Conservation (phyloP, 495 filamentous ascomycete species). For the Tuber borchii region DNA sequence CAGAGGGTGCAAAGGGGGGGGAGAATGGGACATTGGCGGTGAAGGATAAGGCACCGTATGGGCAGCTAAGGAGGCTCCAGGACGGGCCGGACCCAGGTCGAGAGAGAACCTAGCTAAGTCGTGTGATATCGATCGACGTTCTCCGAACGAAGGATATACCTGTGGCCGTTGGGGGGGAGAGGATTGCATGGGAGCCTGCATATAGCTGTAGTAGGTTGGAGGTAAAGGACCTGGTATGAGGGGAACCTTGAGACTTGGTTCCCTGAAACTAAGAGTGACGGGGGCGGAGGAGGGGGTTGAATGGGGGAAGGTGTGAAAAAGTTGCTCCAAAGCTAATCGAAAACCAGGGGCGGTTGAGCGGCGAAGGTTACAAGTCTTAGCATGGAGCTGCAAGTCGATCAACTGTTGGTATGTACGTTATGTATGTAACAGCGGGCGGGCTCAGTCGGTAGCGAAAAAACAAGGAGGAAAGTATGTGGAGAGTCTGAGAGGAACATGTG, state of each 20-base stretch:
- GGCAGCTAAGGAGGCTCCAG: conserved; percentile 62
- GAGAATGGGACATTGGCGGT: conserved; percentile 81
- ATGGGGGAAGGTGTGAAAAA: conserved; percentile 5
- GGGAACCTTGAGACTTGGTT: background rate
- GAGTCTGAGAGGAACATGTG: conserved; percentile 42
- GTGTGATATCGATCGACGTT: conserved; percentile 53
- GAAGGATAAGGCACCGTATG: conserved; percentile 62
- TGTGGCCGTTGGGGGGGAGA: conserved; percentile 38
- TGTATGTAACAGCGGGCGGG: conserved; percentile 34
- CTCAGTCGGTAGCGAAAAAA: conserved; percentile 39
- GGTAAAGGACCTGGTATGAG: conserved; percentile 12
- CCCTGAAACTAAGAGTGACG: background rate
- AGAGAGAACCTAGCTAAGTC: conserved; percentile 63
- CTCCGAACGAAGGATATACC: conserved; percentile 50
- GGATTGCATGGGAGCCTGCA: conserved; percentile 43
- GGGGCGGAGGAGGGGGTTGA: conserved; percentile 6
- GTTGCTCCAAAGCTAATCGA: conserved; percentile 33
- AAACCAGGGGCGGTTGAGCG: conserved; percentile 31
- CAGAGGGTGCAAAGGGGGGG: conserved; percentile 56
- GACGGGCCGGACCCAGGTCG: conserved; percentile 60
- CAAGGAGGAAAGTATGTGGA: conserved; percentile 38
- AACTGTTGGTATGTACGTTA: conserved; percentile 37
- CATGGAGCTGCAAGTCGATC: conserved; percentile 37
- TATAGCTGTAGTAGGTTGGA: conserved; percentile 34
- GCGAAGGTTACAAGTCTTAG: conserved; percentile 24